Conservation (phyloP, 2,329 filamentous ascomycete genomes). For the Tolypocladium amazonense region DNA sequence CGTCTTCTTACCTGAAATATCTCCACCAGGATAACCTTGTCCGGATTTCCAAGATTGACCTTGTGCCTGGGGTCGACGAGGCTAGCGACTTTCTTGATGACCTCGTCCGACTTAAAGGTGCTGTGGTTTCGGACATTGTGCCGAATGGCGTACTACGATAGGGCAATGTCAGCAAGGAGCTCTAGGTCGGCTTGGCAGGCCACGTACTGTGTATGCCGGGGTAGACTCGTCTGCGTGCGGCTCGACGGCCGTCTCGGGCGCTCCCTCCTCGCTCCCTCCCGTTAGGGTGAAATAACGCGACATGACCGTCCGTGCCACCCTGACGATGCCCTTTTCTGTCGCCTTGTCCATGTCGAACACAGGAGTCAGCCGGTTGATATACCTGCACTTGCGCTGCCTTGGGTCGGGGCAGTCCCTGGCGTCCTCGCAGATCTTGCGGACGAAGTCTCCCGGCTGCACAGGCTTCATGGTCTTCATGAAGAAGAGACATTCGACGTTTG, state of each 20-base stretch:
- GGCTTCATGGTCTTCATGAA: slow-evolving; percentile 48
- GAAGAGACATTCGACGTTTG: slow-evolving; percentile 51
- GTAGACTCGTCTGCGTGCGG: slow-evolving; percentile 4
- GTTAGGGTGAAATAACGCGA: slow-evolving; percentile 48
- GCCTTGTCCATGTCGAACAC: slow-evolving; percentile 49
- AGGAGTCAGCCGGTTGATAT: slow-evolving; percentile 48
- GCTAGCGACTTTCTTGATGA: slow-evolving; percentile 62
- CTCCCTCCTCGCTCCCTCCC: slow-evolving; percentile 8
- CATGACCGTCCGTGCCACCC: slow-evolving; percentile 53
- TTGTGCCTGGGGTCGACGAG: slow-evolving; percentile 58
- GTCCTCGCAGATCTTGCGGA: slow-evolving; percentile 44
- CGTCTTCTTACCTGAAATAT: slow-evolving; percentile 57
- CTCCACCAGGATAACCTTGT: slow-evolving; percentile 70
- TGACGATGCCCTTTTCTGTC: slow-evolving; percentile 55
- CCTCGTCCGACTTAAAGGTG: slow-evolving; percentile 51
- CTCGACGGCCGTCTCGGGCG: slow-evolving; percentile 4
- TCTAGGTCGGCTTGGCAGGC: background rate
- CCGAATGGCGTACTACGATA: slow-evolving; percentile 66
- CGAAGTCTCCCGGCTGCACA: slow-evolving; percentile 44
- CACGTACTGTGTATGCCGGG: slow-evolving; percentile 31
- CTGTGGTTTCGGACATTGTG: slow-evolving; percentile 67
- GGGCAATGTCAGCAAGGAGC: background rate
- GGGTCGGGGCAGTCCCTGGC: slow-evolving; percentile 31
- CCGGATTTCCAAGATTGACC: slow-evolving; percentile 67
- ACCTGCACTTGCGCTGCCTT: slow-evolving; percentile 37